Conservation (phyloP, 345 rosid genomes). For the Gossypium bickii region DNA sequence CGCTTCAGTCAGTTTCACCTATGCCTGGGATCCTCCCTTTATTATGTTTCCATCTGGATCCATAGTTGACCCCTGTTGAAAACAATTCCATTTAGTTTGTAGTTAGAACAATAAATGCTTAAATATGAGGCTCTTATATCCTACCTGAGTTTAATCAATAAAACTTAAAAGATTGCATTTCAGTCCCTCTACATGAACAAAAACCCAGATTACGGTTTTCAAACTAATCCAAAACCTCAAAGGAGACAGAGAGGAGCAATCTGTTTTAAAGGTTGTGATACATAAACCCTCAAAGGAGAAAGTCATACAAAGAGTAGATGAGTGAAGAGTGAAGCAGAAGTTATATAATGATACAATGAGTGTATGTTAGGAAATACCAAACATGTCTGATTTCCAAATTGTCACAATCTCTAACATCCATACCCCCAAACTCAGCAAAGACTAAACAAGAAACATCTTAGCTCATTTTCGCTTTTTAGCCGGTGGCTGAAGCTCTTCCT, state of each 20-base stretch:
- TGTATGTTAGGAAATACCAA: background rate
- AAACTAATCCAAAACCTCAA: background rate
- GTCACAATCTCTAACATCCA: background rate
- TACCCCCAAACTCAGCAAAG: slow-evolving; percentile 8
- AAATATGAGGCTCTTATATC: background rate
- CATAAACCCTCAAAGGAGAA: background rate
- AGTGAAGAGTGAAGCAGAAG: background rate
- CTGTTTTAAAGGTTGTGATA: background rate
- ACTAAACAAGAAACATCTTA: background rate
- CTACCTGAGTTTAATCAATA: background rate
- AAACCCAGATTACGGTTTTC: too few species aligned
- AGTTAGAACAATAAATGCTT: background rate
- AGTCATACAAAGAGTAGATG: background rate
- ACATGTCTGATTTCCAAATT: background rate
- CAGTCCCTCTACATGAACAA: too few species aligned
- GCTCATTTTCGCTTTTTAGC: slow-evolving; percentile 56
- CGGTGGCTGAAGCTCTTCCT: slow-evolving; percentile 49
- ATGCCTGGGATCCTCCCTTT: background rate
- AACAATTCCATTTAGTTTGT: background rate
- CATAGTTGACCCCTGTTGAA: background rate
- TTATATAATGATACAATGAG: background rate
- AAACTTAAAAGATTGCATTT: too few species aligned
- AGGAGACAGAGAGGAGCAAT: background rate
- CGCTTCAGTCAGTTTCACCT: background rate
- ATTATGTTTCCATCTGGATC: background rate